Evolutionary conservation across 108 stramenopile species (phyloP).

Genomic region (Stephanodiscus triporus): DNA sequence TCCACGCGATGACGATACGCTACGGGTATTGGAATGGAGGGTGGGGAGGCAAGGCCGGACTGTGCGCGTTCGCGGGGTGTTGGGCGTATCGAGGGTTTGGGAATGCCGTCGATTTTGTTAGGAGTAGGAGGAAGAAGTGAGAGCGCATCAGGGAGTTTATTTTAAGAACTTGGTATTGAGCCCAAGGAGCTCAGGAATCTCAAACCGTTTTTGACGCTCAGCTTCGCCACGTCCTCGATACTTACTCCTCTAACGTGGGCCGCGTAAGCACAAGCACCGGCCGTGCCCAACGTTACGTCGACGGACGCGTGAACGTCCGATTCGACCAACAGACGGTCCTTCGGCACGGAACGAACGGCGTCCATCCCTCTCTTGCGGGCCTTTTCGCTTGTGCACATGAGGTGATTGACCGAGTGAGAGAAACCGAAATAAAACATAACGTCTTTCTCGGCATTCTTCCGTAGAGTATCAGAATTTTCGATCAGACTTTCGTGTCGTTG

Average conservation of each 20-base stretch:
- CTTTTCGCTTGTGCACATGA: slow-evolving; percentile 75
- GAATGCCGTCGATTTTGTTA: slow-evolving; percentile 26
- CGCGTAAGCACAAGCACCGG: slow-evolving; percentile 70
- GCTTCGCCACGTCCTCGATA: slow-evolving; percentile 39
- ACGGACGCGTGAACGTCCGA: slow-evolving; percentile 72
- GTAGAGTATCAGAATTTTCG: neutral
- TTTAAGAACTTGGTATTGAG: slow-evolving; percentile 4
- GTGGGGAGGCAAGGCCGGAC: slow-evolving; percentile 78
- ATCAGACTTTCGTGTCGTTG: slow-evolving; percentile 15
- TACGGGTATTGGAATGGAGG: slow-evolving; percentile 64
- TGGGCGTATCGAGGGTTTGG: slow-evolving; percentile 49
- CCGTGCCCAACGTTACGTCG: slow-evolving; percentile 71
- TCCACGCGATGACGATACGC: slow-evolving; percentile 62
- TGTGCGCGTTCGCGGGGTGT: slow-evolving; percentile 64
- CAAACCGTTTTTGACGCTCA: slow-evolving; percentile 54
- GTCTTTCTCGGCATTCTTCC: slow-evolving; percentile 4
- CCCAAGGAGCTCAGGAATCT: slow-evolving; percentile 45
- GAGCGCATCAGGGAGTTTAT: neutral
- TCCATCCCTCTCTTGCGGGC: slow-evolving; percentile 59
- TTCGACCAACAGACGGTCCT: slow-evolving; percentile 74
- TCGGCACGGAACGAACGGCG: slow-evolving; percentile 68
- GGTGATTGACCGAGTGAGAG: slow-evolving; percentile 76
- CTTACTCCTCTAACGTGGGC: slow-evolving; percentile 52
- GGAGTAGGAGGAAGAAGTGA: slow-evolving; percentile 28
- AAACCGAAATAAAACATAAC: slow-evolving; percentile 85